phyloP scores from a whole-genome alignment of 2,329 filamentous ascomycete species.

The Coniella lustricola region DNA sequence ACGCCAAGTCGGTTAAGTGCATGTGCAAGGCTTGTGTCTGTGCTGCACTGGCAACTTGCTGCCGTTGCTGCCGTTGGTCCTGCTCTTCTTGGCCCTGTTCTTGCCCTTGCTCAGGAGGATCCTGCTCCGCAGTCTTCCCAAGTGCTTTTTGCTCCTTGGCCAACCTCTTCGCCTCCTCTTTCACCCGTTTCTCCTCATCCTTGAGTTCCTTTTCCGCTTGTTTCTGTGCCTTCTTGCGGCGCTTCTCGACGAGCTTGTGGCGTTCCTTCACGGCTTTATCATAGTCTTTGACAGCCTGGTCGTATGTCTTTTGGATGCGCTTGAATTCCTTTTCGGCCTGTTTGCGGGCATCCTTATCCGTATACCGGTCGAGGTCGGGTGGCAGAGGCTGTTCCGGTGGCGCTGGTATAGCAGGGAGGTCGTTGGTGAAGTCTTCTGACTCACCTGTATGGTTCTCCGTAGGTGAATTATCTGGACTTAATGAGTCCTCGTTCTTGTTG shows the following conservation, averaged over 20 bases:
- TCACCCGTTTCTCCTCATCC: constrained; percentile 17
- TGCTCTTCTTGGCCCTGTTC: too few relatives aligned
- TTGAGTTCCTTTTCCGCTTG: constrained; percentile 32
- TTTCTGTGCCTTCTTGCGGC: constrained; percentile 37
- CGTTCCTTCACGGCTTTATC: constrained; percentile 58
- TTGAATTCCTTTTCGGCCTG: constrained; percentile 63
- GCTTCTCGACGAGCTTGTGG: constrained; percentile 51
- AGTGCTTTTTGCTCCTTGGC: constrained; percentile 21
- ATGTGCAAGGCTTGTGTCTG: constrained; percentile 10
- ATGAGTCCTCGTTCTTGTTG: too few relatives aligned
- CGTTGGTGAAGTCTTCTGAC: constrained; percentile 16
- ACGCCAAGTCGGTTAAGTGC: constrained; percentile 14
- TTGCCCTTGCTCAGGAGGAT: too few relatives aligned
- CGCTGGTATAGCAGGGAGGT: constrained; percentile 37
- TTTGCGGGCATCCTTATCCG: constrained; percentile 59
- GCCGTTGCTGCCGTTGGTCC: background rate
- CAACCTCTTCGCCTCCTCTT: constrained; percentile 17
- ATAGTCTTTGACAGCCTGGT: constrained; percentile 59
- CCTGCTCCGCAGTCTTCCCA: too few relatives aligned
- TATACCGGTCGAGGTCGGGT: constrained; percentile 51
- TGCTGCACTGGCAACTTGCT: constrained; percentile 6
- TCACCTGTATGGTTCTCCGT: too few relatives aligned
- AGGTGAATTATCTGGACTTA: too few relatives aligned
- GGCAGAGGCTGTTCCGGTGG: constrained; percentile 47
- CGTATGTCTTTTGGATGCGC: constrained; percentile 55